Base-by-base conservation (phyloP, 441 rosid genomes). In the Theobroma grandiflorum region DNA sequence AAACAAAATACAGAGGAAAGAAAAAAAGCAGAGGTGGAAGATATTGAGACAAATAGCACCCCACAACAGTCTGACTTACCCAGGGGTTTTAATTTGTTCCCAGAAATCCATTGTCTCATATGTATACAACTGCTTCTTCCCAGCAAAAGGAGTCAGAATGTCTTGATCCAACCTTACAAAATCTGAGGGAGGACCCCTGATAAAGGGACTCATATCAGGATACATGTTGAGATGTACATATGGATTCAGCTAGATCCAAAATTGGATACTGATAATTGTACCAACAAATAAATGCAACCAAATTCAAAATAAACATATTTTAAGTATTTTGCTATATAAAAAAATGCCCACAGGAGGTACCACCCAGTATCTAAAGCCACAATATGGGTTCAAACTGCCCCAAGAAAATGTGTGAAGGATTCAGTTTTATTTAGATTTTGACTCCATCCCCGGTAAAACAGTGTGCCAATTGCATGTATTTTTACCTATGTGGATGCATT, bases 11-110 rank as follows among this genome's bases (percentile, higher is more conserved):
- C n/a, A 55, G 64, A 20, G 77, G 22, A 31, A 8, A 55, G 2
- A 45, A 64, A 55, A 12, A 40, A 37, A 52, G 58, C 69, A 2
- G 68, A 61, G 16, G 62, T 59, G 8, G 49, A 37, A 67, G 37
- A 40, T 58, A 15, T n/a, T 12, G 37, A 42, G 38, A 73, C 58
- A 78, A 76, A 11, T 31, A 26, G 59, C 59, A 70, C 79, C 7
- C 7, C 49, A 68, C 40, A 52, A 77, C 42, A 67, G 47, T 52
- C 72, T 75, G 35, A 53, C 83, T 80, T 86, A 96, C 98, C 99
- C 96, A 4, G 99, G 98, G 82, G 98, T 90, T 84, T 96, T 96
- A 52, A 96, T 93, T 87, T 96, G 99, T 87, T 96, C 99, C 98
- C 98, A 96, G 85, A 93, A 94, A 80, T 93, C 95, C 93, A 81